Evolutionary conservation across 345 rosid genomes (phyloP).

Genomic region (Pistacia atlantica): DNA sequence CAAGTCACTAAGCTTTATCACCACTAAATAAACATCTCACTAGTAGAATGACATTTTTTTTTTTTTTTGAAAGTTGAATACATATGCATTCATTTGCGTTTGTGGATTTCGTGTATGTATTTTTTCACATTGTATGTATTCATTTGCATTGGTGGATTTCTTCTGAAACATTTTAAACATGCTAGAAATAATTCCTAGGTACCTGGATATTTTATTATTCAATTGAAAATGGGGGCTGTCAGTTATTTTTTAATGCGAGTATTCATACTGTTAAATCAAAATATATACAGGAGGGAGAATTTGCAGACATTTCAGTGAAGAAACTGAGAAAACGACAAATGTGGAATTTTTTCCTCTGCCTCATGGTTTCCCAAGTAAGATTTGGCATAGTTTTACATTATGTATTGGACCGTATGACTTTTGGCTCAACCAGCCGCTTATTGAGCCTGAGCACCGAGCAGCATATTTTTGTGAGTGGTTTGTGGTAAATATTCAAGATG

Average conservation of each 20-base stretch:
- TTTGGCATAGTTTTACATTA: constrained; percentile 5
- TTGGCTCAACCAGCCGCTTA: background rate
- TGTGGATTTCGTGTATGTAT: no score
- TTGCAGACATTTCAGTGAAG: constrained; percentile 76
- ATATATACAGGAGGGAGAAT: constrained; percentile 76
- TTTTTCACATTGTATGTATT: background rate
- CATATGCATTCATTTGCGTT: background rate
- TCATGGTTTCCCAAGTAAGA: constrained; percentile 94
- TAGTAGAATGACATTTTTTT: background rate
- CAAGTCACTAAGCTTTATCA: background rate
- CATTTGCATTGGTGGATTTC: background rate
- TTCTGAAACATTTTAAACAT: background rate
- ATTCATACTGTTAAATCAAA: constrained; percentile 17
- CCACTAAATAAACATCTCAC: background rate
- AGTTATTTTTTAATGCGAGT: constrained; percentile 9
- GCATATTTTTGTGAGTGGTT: background rate
- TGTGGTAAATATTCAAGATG: background rate
- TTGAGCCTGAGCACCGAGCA: background rate
- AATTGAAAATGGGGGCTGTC: background rate
- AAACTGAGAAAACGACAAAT: constrained; percentile 86
- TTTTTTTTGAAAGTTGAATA: background rate
- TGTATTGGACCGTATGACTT: background rate
- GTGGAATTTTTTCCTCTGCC: constrained; percentile 87
- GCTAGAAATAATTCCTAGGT: background rate
- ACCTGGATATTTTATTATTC: background rate